phyloP scores from a whole-genome alignment of 345 rosid genomes.

The Hypericum perforatum region DNA sequence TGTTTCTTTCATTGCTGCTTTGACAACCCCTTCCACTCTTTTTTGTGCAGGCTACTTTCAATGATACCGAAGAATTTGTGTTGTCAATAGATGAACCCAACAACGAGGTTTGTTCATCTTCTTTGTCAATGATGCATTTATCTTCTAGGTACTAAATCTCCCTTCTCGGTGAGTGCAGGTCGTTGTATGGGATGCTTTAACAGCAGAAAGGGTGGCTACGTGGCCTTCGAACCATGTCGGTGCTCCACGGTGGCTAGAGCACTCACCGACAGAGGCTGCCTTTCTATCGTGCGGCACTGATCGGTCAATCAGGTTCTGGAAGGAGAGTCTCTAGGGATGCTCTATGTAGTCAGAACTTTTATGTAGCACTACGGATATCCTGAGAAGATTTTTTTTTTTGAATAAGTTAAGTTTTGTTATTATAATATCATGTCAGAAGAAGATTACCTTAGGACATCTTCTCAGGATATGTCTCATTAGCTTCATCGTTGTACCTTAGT shows the following conservation, averaged over 20 bases:
- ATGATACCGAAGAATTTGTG: slow-evolving; percentile 73
- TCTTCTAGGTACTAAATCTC: neutral
- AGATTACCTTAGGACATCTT: too few species aligned
- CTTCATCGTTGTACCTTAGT: too few species aligned
- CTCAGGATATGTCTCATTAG: too few species aligned
- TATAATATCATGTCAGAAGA: too few species aligned
- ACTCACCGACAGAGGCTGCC: slow-evolving; percentile 63
- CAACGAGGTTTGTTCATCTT: slow-evolving; percentile 41
- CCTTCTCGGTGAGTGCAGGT: slow-evolving; percentile 35
- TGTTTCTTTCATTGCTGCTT: neutral
- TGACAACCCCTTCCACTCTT: slow-evolving; percentile 3
- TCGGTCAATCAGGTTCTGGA: slow-evolving; percentile 54
- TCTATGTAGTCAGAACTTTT: too few species aligned
- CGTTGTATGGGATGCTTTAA: slow-evolving; percentile 71
- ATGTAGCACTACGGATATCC: too few species aligned
- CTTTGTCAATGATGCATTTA: neutral
- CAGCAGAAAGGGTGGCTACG: slow-evolving; percentile 59
- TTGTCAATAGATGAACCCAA: slow-evolving; percentile 45
- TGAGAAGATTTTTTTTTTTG: too few species aligned
- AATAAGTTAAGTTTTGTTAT: too few species aligned
- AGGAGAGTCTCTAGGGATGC: slow-evolving; percentile 24
- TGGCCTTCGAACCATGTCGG: slow-evolving; percentile 70
- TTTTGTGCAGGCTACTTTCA: slow-evolving; percentile 62
- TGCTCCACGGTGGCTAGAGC: slow-evolving; percentile 75
- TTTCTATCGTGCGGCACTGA: slow-evolving; percentile 54